Conservation (phyloP, 2,329 filamentous ascomycete genomes). For the Cercospora berteroae region DNA sequence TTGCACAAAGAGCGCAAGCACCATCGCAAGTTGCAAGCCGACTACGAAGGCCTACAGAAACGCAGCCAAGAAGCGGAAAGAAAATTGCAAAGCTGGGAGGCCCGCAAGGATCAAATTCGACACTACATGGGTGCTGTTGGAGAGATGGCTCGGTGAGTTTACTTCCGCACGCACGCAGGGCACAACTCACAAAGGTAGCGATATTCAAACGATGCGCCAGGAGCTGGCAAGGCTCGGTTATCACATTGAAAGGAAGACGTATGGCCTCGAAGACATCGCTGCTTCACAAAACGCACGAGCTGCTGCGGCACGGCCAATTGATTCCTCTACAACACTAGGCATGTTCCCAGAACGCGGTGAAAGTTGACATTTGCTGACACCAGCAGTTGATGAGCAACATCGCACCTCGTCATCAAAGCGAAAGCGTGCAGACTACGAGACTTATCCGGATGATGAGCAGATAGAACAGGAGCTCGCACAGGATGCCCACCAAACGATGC, state of each 20-base stretch:
- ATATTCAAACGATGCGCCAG: slow-evolving; percentile 33
- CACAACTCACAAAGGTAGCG: slow-evolving; percentile 25
- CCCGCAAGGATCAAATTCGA: slow-evolving; percentile 35
- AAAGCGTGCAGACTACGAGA: slow-evolving; percentile 31
- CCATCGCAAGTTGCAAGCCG: slow-evolving; percentile 15
- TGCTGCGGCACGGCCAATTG: not conserved
- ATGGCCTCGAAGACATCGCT: slow-evolving; percentile 22
- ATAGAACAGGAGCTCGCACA: not conserved
- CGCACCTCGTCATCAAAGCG: slow-evolving; percentile 34
- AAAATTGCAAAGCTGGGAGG: slow-evolving; percentile 36
- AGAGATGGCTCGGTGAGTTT: slow-evolving; percentile 34
- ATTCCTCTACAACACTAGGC: slow-evolving; percentile 24
- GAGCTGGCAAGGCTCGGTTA: slow-evolving; percentile 34
- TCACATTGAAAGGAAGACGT: slow-evolving; percentile 29
- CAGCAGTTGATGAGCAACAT: slow-evolving; percentile 19
- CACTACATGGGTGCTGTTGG: slow-evolving; percentile 39
- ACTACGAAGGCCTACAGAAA: slow-evolving; percentile 23
- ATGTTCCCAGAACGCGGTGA: not conserved
- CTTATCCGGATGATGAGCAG: slow-evolving; percentile 20
- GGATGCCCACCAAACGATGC: not conserved
- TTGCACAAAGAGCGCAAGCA: slow-evolving; percentile 31
- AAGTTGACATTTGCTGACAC: not conserved
- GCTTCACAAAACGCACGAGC: not conserved
- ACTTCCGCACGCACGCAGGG: not conserved
- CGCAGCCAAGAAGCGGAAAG: slow-evolving; percentile 30